These are phyloP conservation scores for Themeda triandra DNA, from an alignment of 176 grass and related monocot species.

Conservation along the genomic window DNA sequence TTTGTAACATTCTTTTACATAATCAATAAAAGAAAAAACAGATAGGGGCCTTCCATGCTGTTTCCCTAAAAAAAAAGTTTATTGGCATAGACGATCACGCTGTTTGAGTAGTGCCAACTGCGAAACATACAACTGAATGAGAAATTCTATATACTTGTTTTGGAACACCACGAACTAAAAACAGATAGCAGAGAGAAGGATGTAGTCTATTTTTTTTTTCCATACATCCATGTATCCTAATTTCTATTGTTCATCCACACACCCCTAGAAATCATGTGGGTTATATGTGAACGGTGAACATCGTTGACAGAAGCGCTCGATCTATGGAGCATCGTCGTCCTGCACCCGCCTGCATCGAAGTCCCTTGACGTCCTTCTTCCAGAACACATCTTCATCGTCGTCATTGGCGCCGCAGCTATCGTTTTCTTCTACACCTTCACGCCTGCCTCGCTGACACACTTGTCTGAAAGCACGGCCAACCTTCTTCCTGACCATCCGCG, in stretches of 20 bases:
- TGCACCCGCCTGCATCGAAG: constrained; percentile 15
- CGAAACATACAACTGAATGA: too few relatives aligned
- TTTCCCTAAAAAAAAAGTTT: too few relatives aligned
- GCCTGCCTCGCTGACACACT: not conserved
- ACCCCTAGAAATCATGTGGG: not conserved
- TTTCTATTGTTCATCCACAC: not conserved
- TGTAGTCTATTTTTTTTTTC: not conserved
- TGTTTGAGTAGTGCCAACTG: too few relatives aligned
- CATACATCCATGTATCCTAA: not conserved
- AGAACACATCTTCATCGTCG: constrained; percentile 19
- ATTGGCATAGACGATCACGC: too few relatives aligned
- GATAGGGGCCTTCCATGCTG: too few relatives aligned
- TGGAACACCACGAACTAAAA: not conserved
- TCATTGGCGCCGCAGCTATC: not conserved
- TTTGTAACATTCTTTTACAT: too few relatives aligned
- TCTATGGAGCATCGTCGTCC: not conserved
- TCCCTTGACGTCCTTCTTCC: constrained; percentile 31
- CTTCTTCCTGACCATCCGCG: not conserved
- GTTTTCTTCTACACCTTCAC: not conserved
- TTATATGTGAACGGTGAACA: not conserved
- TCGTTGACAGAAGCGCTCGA: too few relatives aligned
- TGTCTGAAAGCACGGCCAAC: not conserved
- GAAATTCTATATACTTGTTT: not conserved
- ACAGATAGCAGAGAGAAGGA: not conserved
- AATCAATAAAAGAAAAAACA: too few relatives aligned